phyloP scores from a whole-genome alignment of 768 basidiomycete species.

The Termitomyces sp. region DNA sequence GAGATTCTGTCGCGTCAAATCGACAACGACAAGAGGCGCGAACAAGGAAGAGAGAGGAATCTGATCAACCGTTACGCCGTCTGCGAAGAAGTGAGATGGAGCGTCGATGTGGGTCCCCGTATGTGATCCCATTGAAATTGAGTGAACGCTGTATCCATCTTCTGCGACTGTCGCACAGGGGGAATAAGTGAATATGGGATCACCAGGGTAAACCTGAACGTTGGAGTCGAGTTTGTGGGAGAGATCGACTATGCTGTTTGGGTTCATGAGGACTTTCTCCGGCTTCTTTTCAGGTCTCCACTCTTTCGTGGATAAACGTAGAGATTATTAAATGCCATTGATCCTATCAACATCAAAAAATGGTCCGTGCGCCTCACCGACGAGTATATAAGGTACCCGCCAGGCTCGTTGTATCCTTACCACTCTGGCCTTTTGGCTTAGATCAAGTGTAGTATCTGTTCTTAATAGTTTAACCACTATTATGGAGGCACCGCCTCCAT shows the following conservation, averaged over 20 bases:
- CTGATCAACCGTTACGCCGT: constrained; percentile 53
- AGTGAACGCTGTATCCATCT: constrained; percentile 47
- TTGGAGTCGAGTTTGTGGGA: constrained; percentile 41
- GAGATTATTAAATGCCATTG: not conserved
- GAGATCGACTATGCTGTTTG: constrained; percentile 42
- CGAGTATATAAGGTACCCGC: constrained; percentile 2
- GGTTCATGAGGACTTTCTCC: not conserved
- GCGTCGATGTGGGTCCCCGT: constrained; percentile 81
- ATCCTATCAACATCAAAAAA: not conserved
- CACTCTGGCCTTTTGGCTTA: constrained; percentile 95
- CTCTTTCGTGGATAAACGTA: not conserved
- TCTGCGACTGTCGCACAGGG: constrained; percentile 33
- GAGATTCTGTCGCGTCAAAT: constrained; percentile 33
- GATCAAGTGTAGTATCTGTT: constrained; percentile 98
- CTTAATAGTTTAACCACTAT: constrained; percentile 78
- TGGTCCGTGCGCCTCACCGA: constrained; percentile 13
- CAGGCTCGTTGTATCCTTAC: constrained; percentile 37
- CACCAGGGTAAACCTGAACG: constrained; percentile 51
- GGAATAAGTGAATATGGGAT: constrained; percentile 39
- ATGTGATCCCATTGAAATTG: constrained; percentile 58
- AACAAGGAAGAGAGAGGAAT: constrained; percentile 50
- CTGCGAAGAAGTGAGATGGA: constrained; percentile 63
- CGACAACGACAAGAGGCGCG: constrained; percentile 50
- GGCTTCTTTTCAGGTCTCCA: not conserved
- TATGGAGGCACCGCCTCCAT: constrained; percentile 51